phyloP scores from a whole-genome alignment of 371 early-diverging fungal species.

The Entomophthora muscae region DNA sequence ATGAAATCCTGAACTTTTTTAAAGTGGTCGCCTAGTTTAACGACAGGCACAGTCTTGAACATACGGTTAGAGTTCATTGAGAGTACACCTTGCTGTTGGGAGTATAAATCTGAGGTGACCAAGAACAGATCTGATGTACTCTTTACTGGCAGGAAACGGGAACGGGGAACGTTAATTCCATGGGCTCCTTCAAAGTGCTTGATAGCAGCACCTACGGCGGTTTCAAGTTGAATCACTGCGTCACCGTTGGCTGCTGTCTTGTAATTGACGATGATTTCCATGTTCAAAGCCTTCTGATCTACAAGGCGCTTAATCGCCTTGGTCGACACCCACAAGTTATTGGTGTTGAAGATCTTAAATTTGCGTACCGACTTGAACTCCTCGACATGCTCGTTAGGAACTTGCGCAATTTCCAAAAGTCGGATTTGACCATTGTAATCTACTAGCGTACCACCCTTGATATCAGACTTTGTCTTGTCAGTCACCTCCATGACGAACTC shows the following conservation, averaged over 20 bases:
- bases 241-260: conserved; percentile 58
- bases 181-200: conserved; percentile 94
- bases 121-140: conserved; percentile 96
- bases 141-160: conserved; percentile 98
- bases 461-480: conserved; percentile 98
- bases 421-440: conserved; percentile 92
- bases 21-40: conserved; percentile 97
- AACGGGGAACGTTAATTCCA: conserved; percentile 96
- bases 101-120: conserved; percentile 90
- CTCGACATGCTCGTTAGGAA: conserved; percentile 90
- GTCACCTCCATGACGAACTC: conserved; percentile 99
- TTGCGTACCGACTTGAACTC: conserved; percentile 99
- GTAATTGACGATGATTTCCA: conserved; percentile 97
- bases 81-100: conserved; percentile 83
- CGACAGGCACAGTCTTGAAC: conserved; percentile 84
- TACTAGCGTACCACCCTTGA: conserved; percentile 99
- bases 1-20: conserved; percentile 61
- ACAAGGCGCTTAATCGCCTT: conserved; percentile 91
- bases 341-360: conserved; percentile 84
- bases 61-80: conserved; percentile 80
- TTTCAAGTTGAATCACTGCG: conserved; percentile 97
- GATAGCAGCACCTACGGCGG: conserved; percentile 99
- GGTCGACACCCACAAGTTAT: conserved; percentile 78
- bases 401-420: conserved; percentile 98
- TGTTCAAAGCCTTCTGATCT: conserved; percentile 56